Base-by-base conservation (phyloP, 441 rosid genomes). In the Corymbia calophylla region DNA sequence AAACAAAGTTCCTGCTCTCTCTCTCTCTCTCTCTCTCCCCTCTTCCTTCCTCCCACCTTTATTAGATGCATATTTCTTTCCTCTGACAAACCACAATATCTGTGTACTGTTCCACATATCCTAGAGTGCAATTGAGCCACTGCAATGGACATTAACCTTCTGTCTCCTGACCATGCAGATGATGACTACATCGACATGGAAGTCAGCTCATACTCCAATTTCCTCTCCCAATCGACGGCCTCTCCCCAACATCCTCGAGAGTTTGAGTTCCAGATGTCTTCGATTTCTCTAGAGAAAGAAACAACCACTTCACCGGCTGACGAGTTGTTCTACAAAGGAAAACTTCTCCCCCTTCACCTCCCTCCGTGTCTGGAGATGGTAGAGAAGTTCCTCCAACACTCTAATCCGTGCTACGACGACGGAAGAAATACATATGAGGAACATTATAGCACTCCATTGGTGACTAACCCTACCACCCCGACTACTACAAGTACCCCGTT, bases 301-400 rank as follows among this genome's bases (percentile, higher is more conserved):
- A 73, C 82, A 23, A 48, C 87, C 18, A 49, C 91, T 44, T 90
- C 89, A 48, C 91, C 89, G 5, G 91, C 91, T 27, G 91, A 90
- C 27, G 91, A 90, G 87, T 87, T 90, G 39, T 90, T 90, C 87
- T 90, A 87, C 91, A 87, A 87, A 32, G 91, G 91, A 81, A 90
- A 87, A 88, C 89, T 90, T 25, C 91, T 87, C 60, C 91, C 91
- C 44, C 87, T 90, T 25, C 86, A 80, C 58, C 88, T 56, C 29
- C 89, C 87, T 47, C 87, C 73, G 9, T 77, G 88, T 29, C 56
- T 80, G 19, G 39, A 86, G 54, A 82, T 88, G 81, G 87, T 88
- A 53, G 87, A 88, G 80, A 88, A 47, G 77, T 31, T 88, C 90
- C 87, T 88, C 23, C 87, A 81, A 21, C 55, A 44, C 82, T 64